These are phyloP conservation scores for Paulownia fortunei DNA, from an alignment of 257 asterid genomes.

Conservation along the genomic window DNA sequence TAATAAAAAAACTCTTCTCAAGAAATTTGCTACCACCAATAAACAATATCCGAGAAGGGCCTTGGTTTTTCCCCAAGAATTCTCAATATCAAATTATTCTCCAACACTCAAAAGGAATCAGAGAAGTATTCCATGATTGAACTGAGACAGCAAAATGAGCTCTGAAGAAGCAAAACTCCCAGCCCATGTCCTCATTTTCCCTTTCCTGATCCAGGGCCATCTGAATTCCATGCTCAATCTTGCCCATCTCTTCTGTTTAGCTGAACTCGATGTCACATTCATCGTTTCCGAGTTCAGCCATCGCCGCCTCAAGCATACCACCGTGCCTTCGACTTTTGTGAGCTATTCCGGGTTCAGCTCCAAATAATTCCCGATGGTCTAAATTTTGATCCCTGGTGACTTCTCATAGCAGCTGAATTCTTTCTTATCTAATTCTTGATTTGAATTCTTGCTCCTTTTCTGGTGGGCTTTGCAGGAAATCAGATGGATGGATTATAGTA, in stretches of 20 bases:
- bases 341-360: slow-evolving; percentile 46
- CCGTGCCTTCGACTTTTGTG: slow-evolving; percentile 29
- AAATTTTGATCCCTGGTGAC: too few species aligned
- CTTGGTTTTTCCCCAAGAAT: too few species aligned
- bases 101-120: too few species aligned
- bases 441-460: not conserved
- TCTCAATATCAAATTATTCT: too few species aligned
- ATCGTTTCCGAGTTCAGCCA: slow-evolving; percentile 45
- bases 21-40: too few species aligned
- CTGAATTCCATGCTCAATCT: slow-evolving; percentile 56
- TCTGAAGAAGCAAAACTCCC: slow-evolving; percentile 27
- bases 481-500: slow-evolving; percentile 30
- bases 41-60: too few species aligned
- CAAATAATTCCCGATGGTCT: slow-evolving; percentile 32
- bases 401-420: too few species aligned
- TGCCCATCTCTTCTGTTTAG: slow-evolving; percentile 57
- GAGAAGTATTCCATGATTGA: not conserved
- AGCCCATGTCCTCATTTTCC: slow-evolving; percentile 57
- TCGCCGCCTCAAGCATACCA: slow-evolving; percentile 41
- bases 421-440: not conserved
- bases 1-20: too few species aligned
- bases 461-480: slow-evolving; percentile 23
- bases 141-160: slow-evolving; percentile 19
- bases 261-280: slow-evolving; percentile 44
- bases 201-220: slow-evolving; percentile 51